Evolutionary conservation across 371 early-diverging fungal genomes (phyloP).

Genomic region (Vairimorpha necatrix): DNA sequence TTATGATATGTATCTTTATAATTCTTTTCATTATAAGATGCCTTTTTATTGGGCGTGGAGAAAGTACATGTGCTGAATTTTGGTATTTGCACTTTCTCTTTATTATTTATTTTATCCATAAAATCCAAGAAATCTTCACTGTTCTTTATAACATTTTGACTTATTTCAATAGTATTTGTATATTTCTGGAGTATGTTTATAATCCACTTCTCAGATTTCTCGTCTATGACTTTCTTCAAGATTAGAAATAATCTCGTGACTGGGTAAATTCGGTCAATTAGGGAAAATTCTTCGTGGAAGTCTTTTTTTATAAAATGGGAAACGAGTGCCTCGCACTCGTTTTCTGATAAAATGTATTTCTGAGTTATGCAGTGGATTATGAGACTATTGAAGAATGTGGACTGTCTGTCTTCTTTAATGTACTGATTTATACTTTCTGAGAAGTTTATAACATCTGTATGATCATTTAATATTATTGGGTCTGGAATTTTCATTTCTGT

Average conservation of each 20-base stretch:
- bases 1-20: background rate
- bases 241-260: constrained; percentile 43
- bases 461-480: constrained; percentile 8
- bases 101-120: constrained; percentile 17
- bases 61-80: background rate
- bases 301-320: constrained; percentile 23
- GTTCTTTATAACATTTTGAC: constrained; percentile 24
- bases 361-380: constrained; percentile 36
- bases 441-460: too few relatives aligned
- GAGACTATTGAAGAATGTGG: constrained; percentile 35
- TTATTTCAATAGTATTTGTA: background rate
- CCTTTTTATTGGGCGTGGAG: background rate
- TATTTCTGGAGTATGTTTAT: constrained; percentile 36
- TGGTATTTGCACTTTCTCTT: background rate
- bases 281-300: constrained; percentile 15
- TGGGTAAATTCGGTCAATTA: constrained; percentile 56
- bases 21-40: background rate
- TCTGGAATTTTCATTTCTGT: constrained; percentile 19
- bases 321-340: constrained; percentile 25
- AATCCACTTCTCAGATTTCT: constrained; percentile 18
- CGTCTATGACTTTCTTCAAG: constrained; percentile 18
- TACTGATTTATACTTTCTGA: constrained; percentile 27
- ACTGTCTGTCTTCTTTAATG: constrained; percentile 13
- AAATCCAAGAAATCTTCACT: constrained; percentile 35
- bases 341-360: constrained; percentile 44